Percentiles rank a stretch among this genome's conserved stretches.
Evolutionary conservation across 2,329 filamentous ascomycete species (phyloP).

Genomic region (Fusarium palustre): DNA sequence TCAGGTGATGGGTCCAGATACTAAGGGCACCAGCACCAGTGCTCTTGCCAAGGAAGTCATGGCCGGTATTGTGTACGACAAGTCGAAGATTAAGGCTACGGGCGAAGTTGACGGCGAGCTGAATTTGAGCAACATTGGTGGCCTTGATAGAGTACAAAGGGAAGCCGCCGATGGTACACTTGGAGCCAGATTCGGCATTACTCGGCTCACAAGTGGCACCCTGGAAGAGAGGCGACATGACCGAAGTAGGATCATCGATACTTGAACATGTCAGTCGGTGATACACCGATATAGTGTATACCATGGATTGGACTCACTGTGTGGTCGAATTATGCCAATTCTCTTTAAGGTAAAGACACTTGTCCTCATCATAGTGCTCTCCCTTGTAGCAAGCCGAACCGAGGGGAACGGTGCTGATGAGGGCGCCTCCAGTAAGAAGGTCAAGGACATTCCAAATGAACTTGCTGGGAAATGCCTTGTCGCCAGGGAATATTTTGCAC

Average conservation of each 20-base stretch:
- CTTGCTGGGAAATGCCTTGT: conserved; percentile 44
- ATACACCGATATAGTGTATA: neutral
- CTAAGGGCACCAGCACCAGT: conserved; percentile 62
- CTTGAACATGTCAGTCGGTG: conserved; percentile 25
- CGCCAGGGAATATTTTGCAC: conserved; percentile 50
- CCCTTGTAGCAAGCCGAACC: conserved; percentile 51
- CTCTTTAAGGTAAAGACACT: neutral
- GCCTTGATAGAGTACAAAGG: conserved; percentile 58
- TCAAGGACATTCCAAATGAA: conserved; percentile 51
- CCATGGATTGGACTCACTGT: conserved; percentile 16
- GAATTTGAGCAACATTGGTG: conserved; percentile 58
- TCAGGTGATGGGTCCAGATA: conserved; percentile 57
- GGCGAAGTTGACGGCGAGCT: conserved; percentile 61
- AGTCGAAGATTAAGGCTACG: conserved; percentile 60
- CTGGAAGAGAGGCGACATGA: conserved; percentile 56
- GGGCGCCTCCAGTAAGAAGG: conserved; percentile 48
- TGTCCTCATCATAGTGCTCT: conserved; percentile 20
- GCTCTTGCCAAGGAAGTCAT: conserved; percentile 66
- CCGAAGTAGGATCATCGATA: conserved; percentile 52
- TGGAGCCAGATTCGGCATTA: conserved; percentile 39
- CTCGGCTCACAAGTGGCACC: conserved; percentile 53
- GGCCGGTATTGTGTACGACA: conserved; percentile 63
- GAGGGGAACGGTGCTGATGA: conserved; percentile 51
- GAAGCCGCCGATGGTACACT: conserved; percentile 57
- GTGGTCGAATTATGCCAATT: conserved; percentile 23